Evolutionary conservation across 345 rosid genomes (phyloP), one percentile per base, ranked within the genome.

Genomic region (Acer negundo): DNA sequence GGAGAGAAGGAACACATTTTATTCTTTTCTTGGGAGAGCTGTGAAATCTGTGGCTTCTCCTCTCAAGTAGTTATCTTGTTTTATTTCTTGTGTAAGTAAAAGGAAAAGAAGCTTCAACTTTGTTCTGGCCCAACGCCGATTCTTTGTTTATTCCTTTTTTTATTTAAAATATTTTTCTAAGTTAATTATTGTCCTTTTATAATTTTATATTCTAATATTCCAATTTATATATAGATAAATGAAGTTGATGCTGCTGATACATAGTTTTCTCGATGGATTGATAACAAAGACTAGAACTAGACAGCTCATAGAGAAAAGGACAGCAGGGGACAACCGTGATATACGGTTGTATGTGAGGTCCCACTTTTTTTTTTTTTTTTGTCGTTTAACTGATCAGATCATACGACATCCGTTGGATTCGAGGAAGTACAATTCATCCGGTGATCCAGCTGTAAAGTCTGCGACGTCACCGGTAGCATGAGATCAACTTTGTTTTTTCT

Each of bases 391-490:
- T 16, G 1, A 16, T 0, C 1, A 47, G 24, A 26, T 35, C 11
- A 49, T 72, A 63, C 64, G 75, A 71, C 9, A 38, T 23, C 75
- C 80, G 78, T 76, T 79, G 75, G 82, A 79, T 78, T 79, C 62
- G 46, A 28, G 66, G 44, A 22, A 40, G 35, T 10, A 46, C 49
- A 75, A 31, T 51, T 10, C n/a, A 35, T 7, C 9, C 22, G 17
- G 42, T 47, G 69, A 17, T 73, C 85, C 85, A 72, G 85, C 85
- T 82, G 85, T 82, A 71, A 79, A 75, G 67, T 35, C 26, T 9
- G 28, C 10, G 10, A 51, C 11, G 40, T 63, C 67, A 63, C 13
- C 11, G 28, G 44, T 64, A n/a, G 65, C 65, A 31, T 51, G 51
- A 23, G 64, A 20, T 42, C 46, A 42, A 4, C 28, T 31, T 31